Conservation (phyloP, 2,329 filamentous ascomycete species). For the Phaeophleospora eucalypticola region DNA sequence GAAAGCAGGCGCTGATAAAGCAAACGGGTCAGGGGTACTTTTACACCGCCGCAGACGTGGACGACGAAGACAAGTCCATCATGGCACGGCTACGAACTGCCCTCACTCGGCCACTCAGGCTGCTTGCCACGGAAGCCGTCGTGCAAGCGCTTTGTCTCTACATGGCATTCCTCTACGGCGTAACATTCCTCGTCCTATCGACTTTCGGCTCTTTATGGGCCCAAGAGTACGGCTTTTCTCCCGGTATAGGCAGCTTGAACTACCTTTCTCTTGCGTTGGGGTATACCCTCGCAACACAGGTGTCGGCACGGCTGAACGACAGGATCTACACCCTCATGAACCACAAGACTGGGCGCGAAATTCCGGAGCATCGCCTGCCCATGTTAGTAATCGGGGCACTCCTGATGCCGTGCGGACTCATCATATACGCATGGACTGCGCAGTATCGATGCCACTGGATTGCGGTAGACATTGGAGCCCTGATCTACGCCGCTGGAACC, state of each 20-base stretch:
- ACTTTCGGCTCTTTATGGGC: constrained; percentile 55
- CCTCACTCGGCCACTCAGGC: constrained; percentile 48
- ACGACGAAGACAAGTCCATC: too few species aligned
- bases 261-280: constrained; percentile 55
- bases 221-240: constrained; percentile 48
- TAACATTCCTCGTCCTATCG: constrained; percentile 56
- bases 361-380: constrained; percentile 5
- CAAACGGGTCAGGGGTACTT: too few species aligned
- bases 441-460: not conserved
- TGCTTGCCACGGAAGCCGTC: constrained; percentile 53
- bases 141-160: constrained; percentile 50
- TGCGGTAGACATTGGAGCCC: not conserved
- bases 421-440: constrained; percentile 15
- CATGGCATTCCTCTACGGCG: constrained; percentile 52
- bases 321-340: constrained; percentile 5
- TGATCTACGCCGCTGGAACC: not conserved
- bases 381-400: not conserved
- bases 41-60: too few species aligned
- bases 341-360: constrained; percentile 1
- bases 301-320: constrained; percentile 7
- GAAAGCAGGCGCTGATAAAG: too few species aligned
- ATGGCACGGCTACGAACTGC: too few species aligned
- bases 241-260: constrained; percentile 54
- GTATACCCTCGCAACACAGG: constrained; percentile 48
- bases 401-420: constrained; percentile 36